Evolutionary conservation across 345 rosid genomes (phyloP), one percentile per base, ranked within the genome.

Genomic region (Eucalyptus curtisii): DNA sequence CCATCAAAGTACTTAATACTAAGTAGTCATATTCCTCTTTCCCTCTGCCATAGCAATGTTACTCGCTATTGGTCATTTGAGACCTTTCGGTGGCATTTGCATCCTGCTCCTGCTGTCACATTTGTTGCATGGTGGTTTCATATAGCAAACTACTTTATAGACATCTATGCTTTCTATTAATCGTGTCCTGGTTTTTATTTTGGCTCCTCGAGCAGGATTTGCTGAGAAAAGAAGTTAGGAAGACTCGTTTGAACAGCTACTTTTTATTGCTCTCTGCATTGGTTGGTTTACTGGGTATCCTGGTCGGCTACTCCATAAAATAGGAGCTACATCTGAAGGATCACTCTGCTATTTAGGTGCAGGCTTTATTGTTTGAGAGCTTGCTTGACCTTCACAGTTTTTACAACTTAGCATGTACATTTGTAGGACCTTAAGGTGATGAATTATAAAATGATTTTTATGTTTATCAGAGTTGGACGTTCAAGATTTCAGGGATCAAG

Each of bases 201-300:
- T 48, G 45, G 88, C 42, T 20, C 64, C 14, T 86, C 55, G 30
- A 59, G 88, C 97, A 95, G 99, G 96, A 96, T 68, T 57, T 93
- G 91, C 82, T 95, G 91, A 94, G 91, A 92, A 95, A 89, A 91
- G 95, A 92, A 89, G 86, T 90, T 27, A 90, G 93, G 92, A 93
- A 88, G 88, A 95, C 90, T 52, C 91, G 89, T 71, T 82, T 90
- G 3, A 93, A 93, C n/a, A 92, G 95, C 81, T 86, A 92, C 91
- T 92, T 98, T 45, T 49, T 94, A 79, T 42, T 92, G 86, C 86
- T 94, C 85, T 93, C 93, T 89, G 84, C 93, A 71, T 92, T 97
- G 88, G 91, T 95, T 85, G 98, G 92, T 89, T 88, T 97, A 16
- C 91, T 95, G 9, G 95, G 99, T 55, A 86, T 93, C 49, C 57